Percentiles rank a stretch among this genome's conserved stretches.
phyloP scores from a whole-genome alignment of 2,329 filamentous ascomycete genomes.

The Fusarium sp. region DNA sequence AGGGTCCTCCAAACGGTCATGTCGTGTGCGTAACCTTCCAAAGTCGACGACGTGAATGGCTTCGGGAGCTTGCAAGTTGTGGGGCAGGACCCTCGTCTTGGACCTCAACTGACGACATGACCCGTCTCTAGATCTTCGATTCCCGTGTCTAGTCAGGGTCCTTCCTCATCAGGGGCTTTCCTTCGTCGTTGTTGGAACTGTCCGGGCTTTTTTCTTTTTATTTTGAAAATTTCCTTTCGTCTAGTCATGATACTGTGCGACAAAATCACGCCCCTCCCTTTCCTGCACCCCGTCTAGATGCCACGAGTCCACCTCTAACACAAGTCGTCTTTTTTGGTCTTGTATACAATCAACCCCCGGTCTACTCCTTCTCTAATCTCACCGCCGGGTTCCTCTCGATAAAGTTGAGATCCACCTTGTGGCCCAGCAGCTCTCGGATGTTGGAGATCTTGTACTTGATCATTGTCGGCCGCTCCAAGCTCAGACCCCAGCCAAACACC shows the following conservation, averaged over 20 bases:
- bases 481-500: conserved; percentile 94
- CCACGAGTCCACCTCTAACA: conserved; percentile 4
- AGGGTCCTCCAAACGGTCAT: conserved; percentile 18
- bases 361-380: conserved; percentile 84
- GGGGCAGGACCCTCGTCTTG: conserved; percentile 18
- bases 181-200: conserved; percentile 11
- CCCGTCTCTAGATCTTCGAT: conserved; percentile 30
- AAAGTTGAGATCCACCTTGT: conserved; percentile 95
- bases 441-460: conserved; percentile 93
- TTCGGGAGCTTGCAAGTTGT: conserved; percentile 12
- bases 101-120: conserved; percentile 34
- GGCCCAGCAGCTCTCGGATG: conserved; percentile 90
- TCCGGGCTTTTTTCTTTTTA: conserved; percentile 1
- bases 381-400: conserved; percentile 93
- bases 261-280: background rate
- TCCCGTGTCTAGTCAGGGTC: conserved; percentile 36
- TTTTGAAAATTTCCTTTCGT: conserved; percentile 34
- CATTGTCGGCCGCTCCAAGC: conserved; percentile 95
- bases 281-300: conserved; percentile 28
- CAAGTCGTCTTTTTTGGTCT: conserved; percentile 8
- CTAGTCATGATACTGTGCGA: conserved; percentile 35
- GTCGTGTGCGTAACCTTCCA: conserved; percentile 24
- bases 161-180: conserved; percentile 22
- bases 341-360: background rate
- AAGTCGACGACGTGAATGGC: conserved; percentile 22